Evolutionary conservation across 805 yeast species (phyloP).

Genomic region (Lipomyces starkeyi): DNA sequence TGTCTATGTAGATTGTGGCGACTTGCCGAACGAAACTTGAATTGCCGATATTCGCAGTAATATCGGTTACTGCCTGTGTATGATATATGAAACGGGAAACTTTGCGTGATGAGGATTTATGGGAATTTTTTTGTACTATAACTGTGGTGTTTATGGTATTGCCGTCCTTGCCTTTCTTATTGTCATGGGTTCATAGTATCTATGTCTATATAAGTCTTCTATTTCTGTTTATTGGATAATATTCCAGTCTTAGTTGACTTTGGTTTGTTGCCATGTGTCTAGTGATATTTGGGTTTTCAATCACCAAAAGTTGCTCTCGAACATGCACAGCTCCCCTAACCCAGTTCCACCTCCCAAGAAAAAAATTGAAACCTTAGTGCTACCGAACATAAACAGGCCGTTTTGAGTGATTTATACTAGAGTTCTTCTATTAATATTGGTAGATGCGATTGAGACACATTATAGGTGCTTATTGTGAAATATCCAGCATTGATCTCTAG

Average conservation of each 20-base stretch:
- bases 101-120: not conserved
- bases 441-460: not conserved
- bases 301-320: not conserved
- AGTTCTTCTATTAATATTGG: not conserved
- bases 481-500: not conserved
- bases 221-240: too few species aligned
- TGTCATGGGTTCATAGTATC: not conserved
- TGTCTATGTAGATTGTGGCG: slow-evolving; percentile 24
- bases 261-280: too few species aligned
- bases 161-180: not conserved
- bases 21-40: not conserved
- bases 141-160: slow-evolving; percentile 1
- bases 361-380: not conserved
- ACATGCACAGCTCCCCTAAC: not conserved
- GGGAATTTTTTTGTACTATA: slow-evolving; percentile 4
- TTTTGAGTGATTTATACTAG: not conserved
- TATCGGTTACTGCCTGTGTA: not conserved
- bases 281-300: too few species aligned
- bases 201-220: not conserved
- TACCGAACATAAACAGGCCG: not conserved
- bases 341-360: not conserved
- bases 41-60: not conserved
- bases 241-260: too few species aligned
- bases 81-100: not conserved
- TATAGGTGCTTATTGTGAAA: not conserved